Percentiles rank a stretch among this genome's conserved stretches.
phyloP scores from a whole-genome alignment of 2,329 filamentous ascomycete species.

The Helminthosporium solani region DNA sequence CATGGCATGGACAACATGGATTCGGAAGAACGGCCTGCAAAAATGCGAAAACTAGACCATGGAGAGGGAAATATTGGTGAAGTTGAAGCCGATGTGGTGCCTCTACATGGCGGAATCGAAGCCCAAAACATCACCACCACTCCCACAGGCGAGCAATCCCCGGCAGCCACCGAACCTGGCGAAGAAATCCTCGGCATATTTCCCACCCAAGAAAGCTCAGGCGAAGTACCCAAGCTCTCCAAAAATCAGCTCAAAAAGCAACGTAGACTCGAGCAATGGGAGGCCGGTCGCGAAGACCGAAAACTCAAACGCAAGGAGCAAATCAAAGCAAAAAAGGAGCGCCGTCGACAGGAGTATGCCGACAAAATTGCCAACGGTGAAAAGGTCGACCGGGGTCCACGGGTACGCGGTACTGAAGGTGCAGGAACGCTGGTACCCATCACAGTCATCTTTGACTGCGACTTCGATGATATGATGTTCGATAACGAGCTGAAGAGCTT shows the following conservation, averaged over 20 bases:
- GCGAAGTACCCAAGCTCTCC: conserved; percentile 56
- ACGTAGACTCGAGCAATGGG: conserved; percentile 71
- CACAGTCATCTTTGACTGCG: conserved; percentile 83
- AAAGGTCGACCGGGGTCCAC: conserved; percentile 14
- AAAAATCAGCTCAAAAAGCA: conserved; percentile 86
- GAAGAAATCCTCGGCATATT: neutral
- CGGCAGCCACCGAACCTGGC: conserved; percentile 2
- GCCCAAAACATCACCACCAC: neutral
- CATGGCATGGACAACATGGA: conserved; percentile 48
- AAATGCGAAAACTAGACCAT: conserved; percentile 55
- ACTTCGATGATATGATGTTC: conserved; percentile 87
- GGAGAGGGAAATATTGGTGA: conserved; percentile 7
- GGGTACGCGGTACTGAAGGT: conserved; percentile 26
- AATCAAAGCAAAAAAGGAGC: conserved; percentile 53
- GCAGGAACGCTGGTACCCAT: conserved; percentile 66
- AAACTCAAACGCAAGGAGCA: conserved; percentile 62
- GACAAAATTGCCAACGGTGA: conserved; percentile 35
- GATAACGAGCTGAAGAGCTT: conserved; percentile 84
- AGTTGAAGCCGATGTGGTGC: neutral
- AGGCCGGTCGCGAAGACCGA: conserved; percentile 63
- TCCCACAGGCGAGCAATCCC: neutral
- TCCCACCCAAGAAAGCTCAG: neutral
- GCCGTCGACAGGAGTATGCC: conserved; percentile 49
- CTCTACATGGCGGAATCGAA: neutral
- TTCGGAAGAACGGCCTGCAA: conserved; percentile 56